Evolutionary conservation across 352 stramenopile genomes (phyloP).

Genomic region (Globisporangium spiculum): DNA sequence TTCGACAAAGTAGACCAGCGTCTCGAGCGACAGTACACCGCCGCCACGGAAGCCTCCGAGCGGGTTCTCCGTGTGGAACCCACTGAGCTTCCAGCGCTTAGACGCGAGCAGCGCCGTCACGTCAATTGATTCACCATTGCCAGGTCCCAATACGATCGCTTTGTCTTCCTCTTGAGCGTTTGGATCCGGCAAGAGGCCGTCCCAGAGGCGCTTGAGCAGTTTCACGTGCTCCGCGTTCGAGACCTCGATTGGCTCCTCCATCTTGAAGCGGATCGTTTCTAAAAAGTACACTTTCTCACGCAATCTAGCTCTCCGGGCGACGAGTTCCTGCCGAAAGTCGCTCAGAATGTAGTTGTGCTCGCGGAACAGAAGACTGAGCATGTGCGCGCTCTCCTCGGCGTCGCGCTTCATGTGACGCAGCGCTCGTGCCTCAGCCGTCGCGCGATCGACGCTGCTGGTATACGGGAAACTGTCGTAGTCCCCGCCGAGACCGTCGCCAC

Average conservation of each 20-base stretch:
- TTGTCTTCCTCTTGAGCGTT: conserved; percentile 18
- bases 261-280: conserved; percentile 67
- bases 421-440: conserved; percentile 35
- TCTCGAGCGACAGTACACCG: conserved; percentile 69
- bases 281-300: conserved; percentile 63
- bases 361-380: conserved; percentile 61
- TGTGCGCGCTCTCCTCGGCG: conserved; percentile 61
- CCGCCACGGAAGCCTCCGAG: conserved; percentile 76
- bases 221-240: conserved; percentile 47
- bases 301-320: conserved; percentile 36
- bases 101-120: conserved; percentile 54
- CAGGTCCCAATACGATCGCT: conserved; percentile 17
- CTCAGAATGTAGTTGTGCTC: conserved; percentile 52
- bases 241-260: conserved; percentile 65
- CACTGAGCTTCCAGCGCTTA: conserved; percentile 60
- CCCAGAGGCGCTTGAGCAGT: conserved; percentile 72
- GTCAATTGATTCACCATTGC: conserved; percentile 26
- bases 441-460: conserved; percentile 27
- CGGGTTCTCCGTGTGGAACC: conserved; percentile 79
- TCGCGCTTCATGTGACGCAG: conserved; percentile 57
- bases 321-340: conserved; percentile 64
- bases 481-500: conserved; percentile 15
- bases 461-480: conserved; percentile 38
- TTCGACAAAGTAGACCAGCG: conserved; percentile 71
- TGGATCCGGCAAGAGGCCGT: conserved; percentile 33